phyloP scores from a whole-genome alignment of 176 grass and related monocot genomes.

The Ensete glaucum region DNA sequence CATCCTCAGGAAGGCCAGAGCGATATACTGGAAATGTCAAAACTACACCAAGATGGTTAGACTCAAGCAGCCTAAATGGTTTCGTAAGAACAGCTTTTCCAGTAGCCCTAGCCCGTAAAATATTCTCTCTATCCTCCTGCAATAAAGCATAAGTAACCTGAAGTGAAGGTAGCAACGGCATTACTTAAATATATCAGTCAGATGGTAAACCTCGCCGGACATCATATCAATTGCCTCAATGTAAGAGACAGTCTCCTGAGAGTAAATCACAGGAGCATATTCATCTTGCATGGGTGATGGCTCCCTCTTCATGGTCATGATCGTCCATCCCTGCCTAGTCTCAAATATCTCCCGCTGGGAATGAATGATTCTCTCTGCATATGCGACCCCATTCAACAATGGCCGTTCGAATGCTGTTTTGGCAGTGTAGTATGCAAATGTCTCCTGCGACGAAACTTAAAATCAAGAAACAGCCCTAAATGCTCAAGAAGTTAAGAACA shows the following conservation, averaged over 20 bases:
- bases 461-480: background rate
- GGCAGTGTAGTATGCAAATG: slow-evolving; percentile 67
- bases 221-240: slow-evolving; percentile 88
- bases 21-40: slow-evolving; percentile 91
- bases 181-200: background rate
- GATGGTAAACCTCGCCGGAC: slow-evolving; percentile 66
- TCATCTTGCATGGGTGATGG: slow-evolving; percentile 53
- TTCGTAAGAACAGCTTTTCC: slow-evolving; percentile 90
- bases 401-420: slow-evolving; percentile 82
- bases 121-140: slow-evolving; percentile 88
- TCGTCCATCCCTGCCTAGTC: slow-evolving; percentile 76
- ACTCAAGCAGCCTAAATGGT: slow-evolving; percentile 78
- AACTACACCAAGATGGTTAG: slow-evolving; percentile 92
- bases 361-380: slow-evolving; percentile 59
- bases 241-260: slow-evolving; percentile 78
- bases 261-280: slow-evolving; percentile 89
- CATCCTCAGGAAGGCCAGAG: slow-evolving; percentile 51
- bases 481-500: background rate
- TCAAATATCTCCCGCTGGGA: slow-evolving; percentile 72
- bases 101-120: slow-evolving; percentile 69
- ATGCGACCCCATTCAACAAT: slow-evolving; percentile 84
- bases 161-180: slow-evolving; percentile 1
- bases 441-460: slow-evolving; percentile 37
- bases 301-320: slow-evolving; percentile 59
- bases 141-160: slow-evolving; percentile 8